Evolutionary conservation across 192 early-diverging fungal genomes (phyloP), one percentile per base, ranked within the genome.

Genomic region (Backusella australiensis): DNA sequence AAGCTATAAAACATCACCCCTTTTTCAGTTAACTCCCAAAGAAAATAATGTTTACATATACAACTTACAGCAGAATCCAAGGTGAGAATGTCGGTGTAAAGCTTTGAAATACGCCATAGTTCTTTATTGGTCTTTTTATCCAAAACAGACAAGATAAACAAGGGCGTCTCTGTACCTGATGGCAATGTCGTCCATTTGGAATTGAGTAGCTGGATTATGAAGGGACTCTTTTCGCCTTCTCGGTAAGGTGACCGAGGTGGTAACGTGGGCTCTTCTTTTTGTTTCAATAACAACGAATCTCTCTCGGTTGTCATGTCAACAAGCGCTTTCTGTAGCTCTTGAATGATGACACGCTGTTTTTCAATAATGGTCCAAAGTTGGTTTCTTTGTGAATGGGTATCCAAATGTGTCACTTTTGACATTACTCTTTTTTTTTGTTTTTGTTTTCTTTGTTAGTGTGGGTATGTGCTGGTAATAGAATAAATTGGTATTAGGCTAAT

Each of bases 301-400:
- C 85, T 76, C 23, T 86, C 86, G 4, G 84, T 38, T 6, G 76
- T 73, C 29, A 88, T 35, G 35, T 84, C 76, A 56, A 78, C 49
- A 15, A 84, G 74, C 23, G 87, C 87, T 71, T 91, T 92, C 86
- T 96, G 93, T 72, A 98, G 83, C 68, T 93, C 92, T 67, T 93
- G 91, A 73, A 98, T 96, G 63, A 96, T 93, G 49, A 85, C 80
- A 67, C 93, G 86, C 85, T 98, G 96, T 71, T 93, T 90, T 78
- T 96, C 95, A 73, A 96, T 93, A 75, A 96, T 92, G 81, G 92
- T 94, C 94, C 95, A 96, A 34, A 98, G 88, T 80, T 93, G 91
- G n/a, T 91, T 92, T 65, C 96, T 95, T 79, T 96, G 93, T 38
- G 66, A 32, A 59, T 71, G 42, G 69, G 69, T 71, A 71, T 71